Evolutionary conservation across 768 basidiomycete species (phyloP).

Genomic region (Rhizopogon rudus): DNA sequence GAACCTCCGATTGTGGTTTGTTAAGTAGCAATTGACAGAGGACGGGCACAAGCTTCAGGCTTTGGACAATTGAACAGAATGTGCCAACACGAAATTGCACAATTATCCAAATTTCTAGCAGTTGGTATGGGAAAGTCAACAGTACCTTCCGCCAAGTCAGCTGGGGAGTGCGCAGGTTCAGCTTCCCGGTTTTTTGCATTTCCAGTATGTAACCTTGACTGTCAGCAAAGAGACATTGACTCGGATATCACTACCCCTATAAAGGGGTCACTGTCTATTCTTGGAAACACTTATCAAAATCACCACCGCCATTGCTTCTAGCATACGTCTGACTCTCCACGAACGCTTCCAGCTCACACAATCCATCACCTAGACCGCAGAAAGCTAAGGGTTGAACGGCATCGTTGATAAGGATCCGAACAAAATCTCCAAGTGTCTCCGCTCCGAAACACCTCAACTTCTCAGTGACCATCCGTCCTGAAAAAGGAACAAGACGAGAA

Average conservation of each 20-base stretch:
- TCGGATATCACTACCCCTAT: constrained; percentile 33
- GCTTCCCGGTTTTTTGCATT: too few species aligned
- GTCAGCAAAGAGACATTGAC: constrained; percentile 16
- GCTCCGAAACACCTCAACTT: constrained; percentile 42
- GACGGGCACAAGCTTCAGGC: too few species aligned
- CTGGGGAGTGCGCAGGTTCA: too few species aligned
- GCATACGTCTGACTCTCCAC: constrained; percentile 66
- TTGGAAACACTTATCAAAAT: constrained; percentile 28
- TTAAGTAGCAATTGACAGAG: too few species aligned
- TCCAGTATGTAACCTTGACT: too few species aligned
- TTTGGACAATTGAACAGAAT: too few species aligned
- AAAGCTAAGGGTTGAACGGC: constrained; percentile 59
- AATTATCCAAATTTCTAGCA: too few species aligned
- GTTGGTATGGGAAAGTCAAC: too few species aligned
- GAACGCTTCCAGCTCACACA: constrained; percentile 61
- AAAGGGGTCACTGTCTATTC: neutral
- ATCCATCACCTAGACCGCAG: constrained; percentile 48
- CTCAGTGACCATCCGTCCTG: constrained; percentile 71
- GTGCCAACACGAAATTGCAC: too few species aligned
- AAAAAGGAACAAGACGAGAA: constrained; percentile 68
- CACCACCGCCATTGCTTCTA: constrained; percentile 56
- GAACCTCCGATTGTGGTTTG: too few species aligned
- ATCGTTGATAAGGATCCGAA: constrained; percentile 79
- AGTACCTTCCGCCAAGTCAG: too few species aligned
- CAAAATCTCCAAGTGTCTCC: constrained; percentile 35